Base-by-base conservation (phyloP, 139 green algal species). In the Auxenochlorella protothecoides region DNA sequence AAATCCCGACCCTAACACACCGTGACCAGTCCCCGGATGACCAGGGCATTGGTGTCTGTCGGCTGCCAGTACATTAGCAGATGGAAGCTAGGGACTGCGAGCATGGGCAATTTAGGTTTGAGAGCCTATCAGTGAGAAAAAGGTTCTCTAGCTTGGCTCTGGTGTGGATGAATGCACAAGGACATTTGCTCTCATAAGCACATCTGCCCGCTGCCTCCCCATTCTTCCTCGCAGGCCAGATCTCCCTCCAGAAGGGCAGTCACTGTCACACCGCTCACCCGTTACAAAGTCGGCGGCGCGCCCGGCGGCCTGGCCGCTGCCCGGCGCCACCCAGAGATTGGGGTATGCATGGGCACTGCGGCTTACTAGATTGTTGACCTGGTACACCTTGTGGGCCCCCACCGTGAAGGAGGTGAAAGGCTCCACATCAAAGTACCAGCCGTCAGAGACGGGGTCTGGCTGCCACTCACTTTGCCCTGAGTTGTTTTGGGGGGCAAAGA, bases 381-480 rank as follows among this genome's bases (percentile, higher is more conserved):
- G 76, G 68, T 74, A 79, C 5, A 59, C 57, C 55, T 83, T 83
- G 63, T 74, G 70, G 5, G 68, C 77, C 53, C 75, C 53, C 51
- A 80, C 55, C 3, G 68, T 16, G 51, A 82, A 65, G 53, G 73
- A 76, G 27, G 73, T 78, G 64, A 78, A 63, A 3, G 73, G 73
- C 57, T 85, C 76, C 16, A 85, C 69, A 6, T 57, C 64, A 5
- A 80, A 71, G 27, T 62, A 74, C 69, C 75, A 84, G 14, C 64
- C 56, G 54, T 83, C 76, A 6, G 63, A 13, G 3, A 13, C 13
- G 44, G 55, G 55, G 54, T 68, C 65, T 12, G 59, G 7, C 27
- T 67, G 9, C 68, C 78, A 83, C 60, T 66, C 59, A 3, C 51
- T 55, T 3, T 11, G 4, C 52, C 71, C 76, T 75, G 52, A 4